Evolutionary conservation across 176 grass and related monocot species (phyloP).

Genomic region (Cymbopogon citratus): DNA sequence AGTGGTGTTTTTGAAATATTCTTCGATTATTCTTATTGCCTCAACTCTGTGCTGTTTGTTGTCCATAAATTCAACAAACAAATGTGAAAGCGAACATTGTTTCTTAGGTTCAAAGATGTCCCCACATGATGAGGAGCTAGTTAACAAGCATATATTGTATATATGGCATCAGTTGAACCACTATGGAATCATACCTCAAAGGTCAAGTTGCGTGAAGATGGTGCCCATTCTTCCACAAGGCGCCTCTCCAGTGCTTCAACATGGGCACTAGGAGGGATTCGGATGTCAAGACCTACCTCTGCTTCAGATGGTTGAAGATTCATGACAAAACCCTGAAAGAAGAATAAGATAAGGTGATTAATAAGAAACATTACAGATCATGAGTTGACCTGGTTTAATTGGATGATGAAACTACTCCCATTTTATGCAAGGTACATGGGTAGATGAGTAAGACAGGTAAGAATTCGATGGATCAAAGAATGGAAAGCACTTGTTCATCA

Average conservation of each 20-base stretch:
- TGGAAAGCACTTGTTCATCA: too few species aligned
- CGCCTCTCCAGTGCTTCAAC: constrained; percentile 65
- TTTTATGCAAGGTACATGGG: not conserved
- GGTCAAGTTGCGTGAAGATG: constrained; percentile 69
- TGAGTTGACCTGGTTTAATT: too few species aligned
- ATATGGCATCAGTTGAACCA: not conserved
- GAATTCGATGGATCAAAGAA: not conserved
- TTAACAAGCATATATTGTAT: not conserved
- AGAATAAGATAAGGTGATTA: not conserved
- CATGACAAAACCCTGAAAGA: constrained; percentile 94
- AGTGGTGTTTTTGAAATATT: not conserved
- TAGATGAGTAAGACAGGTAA: not conserved
- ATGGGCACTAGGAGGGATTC: constrained; percentile 64
- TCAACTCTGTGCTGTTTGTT: not conserved
- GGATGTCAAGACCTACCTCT: constrained; percentile 83
- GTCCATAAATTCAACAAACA: not conserved
- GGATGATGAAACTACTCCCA: not conserved
- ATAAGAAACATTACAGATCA: too few species aligned
- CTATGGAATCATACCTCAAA: constrained; percentile 55
- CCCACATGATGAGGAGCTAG: not conserved
- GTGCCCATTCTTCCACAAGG: constrained; percentile 89
- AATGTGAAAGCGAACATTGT: not conserved
- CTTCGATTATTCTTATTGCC: not conserved
- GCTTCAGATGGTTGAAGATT: constrained; percentile 96
- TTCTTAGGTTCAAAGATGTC: not conserved